These are phyloP conservation scores for Ustilago crameri DNA, from an alignment of 1,284 basidiomycete genomes.

Conservation along the genomic window DNA sequence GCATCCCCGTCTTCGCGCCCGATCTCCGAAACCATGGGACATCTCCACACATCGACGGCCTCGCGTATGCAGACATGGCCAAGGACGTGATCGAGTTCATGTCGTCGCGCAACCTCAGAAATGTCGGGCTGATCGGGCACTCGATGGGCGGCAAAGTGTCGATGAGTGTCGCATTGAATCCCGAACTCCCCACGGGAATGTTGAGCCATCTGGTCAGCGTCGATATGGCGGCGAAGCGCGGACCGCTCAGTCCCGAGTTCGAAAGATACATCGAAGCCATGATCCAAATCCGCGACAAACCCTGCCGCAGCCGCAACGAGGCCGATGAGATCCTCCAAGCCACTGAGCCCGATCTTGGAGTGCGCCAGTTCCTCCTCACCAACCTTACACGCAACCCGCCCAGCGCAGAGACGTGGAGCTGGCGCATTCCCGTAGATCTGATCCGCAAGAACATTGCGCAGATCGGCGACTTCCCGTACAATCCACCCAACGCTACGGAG, in stretches of 20 bases:
- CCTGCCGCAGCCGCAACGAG: constrained; percentile 74
- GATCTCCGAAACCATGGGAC: constrained; percentile 85
- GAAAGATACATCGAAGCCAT: constrained; percentile 76
- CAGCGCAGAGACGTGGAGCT: constrained; percentile 71
- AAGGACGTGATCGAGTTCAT: constrained; percentile 75
- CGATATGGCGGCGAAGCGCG: constrained; percentile 81
- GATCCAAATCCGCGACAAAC: constrained; percentile 75
- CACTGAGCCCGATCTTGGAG: constrained; percentile 75
- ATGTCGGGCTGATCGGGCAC: constrained; percentile 82
- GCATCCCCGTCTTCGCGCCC: constrained; percentile 78
- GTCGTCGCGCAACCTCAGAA: constrained; percentile 65
- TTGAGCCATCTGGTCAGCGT: constrained; percentile 79
- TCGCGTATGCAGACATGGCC: constrained; percentile 79
- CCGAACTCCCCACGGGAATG: constrained; percentile 68
- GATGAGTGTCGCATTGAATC: constrained; percentile 79
- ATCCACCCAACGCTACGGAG: constrained; percentile 69
- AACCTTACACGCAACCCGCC: constrained; percentile 74
- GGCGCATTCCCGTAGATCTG: constrained; percentile 79
- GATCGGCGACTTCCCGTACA: constrained; percentile 79
- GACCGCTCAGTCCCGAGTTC: constrained; percentile 74
- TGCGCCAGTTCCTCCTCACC: constrained; percentile 83
- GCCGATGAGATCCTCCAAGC: constrained; percentile 76
- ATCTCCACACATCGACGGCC: constrained; percentile 78
- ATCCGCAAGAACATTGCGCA: constrained; percentile 75
- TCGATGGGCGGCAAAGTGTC: constrained; percentile 92